Evolutionary conservation across 2,329 filamentous ascomycete species (phyloP).

Genomic region (Fusarium pseudocircinatum): DNA sequence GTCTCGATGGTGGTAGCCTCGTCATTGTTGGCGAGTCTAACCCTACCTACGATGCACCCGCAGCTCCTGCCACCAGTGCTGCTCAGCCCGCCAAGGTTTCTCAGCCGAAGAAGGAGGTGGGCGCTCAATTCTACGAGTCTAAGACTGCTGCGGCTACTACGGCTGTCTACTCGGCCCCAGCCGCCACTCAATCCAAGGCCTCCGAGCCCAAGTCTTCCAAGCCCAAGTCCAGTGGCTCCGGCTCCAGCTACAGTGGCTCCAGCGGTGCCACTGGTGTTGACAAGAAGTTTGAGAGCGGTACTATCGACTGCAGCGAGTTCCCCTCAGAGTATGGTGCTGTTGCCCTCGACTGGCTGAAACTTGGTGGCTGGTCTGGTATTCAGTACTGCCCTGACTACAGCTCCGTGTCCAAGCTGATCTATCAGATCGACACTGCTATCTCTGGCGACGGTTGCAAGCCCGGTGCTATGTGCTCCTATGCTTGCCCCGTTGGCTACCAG

Average conservation of each 20-base stretch:
- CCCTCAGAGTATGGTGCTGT: slow-evolving; percentile 85
- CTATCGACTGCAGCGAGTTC: slow-evolving; percentile 76
- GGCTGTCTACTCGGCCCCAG: slow-evolving; percentile 22
- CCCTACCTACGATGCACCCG: slow-evolving; percentile 61
- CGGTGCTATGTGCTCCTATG: slow-evolving; percentile 87
- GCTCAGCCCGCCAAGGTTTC: slow-evolving; percentile 43
- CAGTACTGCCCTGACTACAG: slow-evolving; percentile 69
- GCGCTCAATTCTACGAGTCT: slow-evolving; percentile 63
- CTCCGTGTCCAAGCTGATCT: slow-evolving; percentile 63
- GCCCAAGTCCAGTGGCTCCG: slow-evolving; percentile 35
- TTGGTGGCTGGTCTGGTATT: slow-evolving; percentile 82
- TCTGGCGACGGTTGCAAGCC: slow-evolving; percentile 68
- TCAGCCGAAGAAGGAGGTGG: slow-evolving; percentile 49
- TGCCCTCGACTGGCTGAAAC: slow-evolving; percentile 71
- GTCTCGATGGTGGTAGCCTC: slow-evolving; percentile 77
- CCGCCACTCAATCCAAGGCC: slow-evolving; percentile 41
- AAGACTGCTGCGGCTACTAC: slow-evolving; percentile 50
- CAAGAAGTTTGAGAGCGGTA: slow-evolving; percentile 78
- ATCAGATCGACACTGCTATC: slow-evolving; percentile 71
- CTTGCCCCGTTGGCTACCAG: slow-evolving; percentile 89
- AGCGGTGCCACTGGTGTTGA: slow-evolving; percentile 63
- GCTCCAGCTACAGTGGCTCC: slow-evolving; percentile 37
- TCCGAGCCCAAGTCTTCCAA: slow-evolving; percentile 36
- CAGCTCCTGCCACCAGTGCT: slow-evolving; percentile 51
- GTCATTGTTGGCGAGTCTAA: slow-evolving; percentile 69